Conservation (phyloP, 495 filamentous ascomycete species). For the Penicillium nucicola region DNA sequence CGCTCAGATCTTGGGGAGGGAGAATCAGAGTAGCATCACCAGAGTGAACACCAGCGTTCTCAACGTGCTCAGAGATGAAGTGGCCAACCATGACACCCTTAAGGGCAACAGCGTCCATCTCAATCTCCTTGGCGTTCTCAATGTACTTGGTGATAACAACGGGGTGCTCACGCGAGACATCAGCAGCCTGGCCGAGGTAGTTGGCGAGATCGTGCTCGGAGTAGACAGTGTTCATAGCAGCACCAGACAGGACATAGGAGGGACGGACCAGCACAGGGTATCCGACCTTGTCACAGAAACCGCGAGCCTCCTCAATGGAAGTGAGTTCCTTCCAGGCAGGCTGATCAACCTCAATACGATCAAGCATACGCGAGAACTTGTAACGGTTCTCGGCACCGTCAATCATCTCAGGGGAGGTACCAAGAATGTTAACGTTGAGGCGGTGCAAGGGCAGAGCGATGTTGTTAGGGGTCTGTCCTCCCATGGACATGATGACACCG, state of each 20-base stretch:
- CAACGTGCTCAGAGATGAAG: slow-evolving; percentile 94
- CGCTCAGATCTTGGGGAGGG: slow-evolving; percentile 92
- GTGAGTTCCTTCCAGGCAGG: slow-evolving; percentile 97
- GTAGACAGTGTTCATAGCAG: slow-evolving; percentile 99
- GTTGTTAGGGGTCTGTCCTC: slow-evolving; percentile 97
- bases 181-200: slow-evolving; percentile 84
- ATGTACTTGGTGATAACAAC: slow-evolving; percentile 99
- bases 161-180: slow-evolving; percentile 93
- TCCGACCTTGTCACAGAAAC: slow-evolving; percentile 81
- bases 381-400: slow-evolving; percentile 96
- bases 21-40: slow-evolving; percentile 95
- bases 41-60: slow-evolving; percentile 97
- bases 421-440: slow-evolving; percentile 85
- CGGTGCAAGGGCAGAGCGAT: slow-evolving; percentile 88
- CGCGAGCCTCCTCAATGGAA: slow-evolving; percentile 79
- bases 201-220: slow-evolving; percentile 84
- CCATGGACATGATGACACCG: slow-evolving; percentile 97
- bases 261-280: slow-evolving; percentile 95
- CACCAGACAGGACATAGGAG: slow-evolving; percentile 95
- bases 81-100: slow-evolving; percentile 86
- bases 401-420: slow-evolving; percentile 98
- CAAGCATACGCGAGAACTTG: slow-evolving; percentile 97
- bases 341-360: slow-evolving; percentile 92
- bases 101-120: slow-evolving; percentile 91
- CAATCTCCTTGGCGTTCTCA: slow-evolving; percentile 94